Percentiles rank a stretch among this genome's conserved stretches.
Evolutionary conservation across 257 asterid species (phyloP).

Genomic region (Cinchona pubescens): DNA sequence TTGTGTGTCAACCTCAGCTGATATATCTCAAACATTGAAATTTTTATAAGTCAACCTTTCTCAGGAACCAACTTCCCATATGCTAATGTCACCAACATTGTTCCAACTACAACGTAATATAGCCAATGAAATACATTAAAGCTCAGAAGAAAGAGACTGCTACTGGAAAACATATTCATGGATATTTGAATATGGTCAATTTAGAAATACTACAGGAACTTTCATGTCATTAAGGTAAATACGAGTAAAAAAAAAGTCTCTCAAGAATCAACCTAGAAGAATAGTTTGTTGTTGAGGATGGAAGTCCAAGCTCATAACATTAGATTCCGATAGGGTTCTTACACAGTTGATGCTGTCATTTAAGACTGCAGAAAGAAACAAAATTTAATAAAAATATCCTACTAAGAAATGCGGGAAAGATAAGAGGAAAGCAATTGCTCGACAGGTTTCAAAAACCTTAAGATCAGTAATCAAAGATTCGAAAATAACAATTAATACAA

Average conservation of each 20-base stretch:
- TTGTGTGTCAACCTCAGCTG: no score
- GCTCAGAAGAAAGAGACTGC: constrained; percentile 2
- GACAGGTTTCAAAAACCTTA: constrained; percentile 7
- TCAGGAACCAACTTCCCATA: constrained; percentile 95
- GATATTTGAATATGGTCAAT: neutral
- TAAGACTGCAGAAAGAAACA: constrained; percentile 56
- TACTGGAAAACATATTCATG: neutral
- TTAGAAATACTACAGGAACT: neutral
- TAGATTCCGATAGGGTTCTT: constrained; percentile 97
- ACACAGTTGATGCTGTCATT: constrained; percentile 99
- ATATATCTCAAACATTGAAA: constrained; percentile 88
- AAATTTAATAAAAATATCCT: constrained; percentile 19
- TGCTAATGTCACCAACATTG: constrained; percentile 96
- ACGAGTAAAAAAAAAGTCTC: neutral
- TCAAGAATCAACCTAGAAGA: constrained; percentile 64
- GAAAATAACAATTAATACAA: neutral
- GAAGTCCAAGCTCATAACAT: constrained; percentile 97
- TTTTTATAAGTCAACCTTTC: constrained; percentile 82
- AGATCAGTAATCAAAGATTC: neutral
- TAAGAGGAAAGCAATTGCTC: neutral
- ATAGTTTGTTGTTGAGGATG: constrained; percentile 95
- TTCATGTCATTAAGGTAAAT: neutral
- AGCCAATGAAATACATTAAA: constrained; percentile 5
- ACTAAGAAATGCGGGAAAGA: constrained; percentile 2
- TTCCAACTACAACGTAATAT: constrained; percentile 66